A percentile compares a stretch with the other conserved stretches of the same genome.
Evolutionary conservation across 345 rosid species (phyloP).

Genomic region (Physaria fendleri): DNA sequence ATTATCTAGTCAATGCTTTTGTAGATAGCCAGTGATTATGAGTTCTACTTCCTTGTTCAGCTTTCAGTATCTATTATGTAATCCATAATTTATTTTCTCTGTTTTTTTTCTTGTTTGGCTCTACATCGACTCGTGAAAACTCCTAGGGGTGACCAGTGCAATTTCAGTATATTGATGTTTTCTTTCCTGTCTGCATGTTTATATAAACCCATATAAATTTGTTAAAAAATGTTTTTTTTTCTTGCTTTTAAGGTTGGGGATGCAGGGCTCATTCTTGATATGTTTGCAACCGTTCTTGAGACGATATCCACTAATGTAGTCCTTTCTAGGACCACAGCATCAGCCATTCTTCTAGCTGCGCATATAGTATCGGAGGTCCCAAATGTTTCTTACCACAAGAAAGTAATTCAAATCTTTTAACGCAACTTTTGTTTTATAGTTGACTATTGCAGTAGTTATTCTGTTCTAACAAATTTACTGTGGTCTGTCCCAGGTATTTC

Average conservation of each 20-base stretch:
- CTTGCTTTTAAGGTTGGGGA: conserved; percentile 68
- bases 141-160: not conserved
- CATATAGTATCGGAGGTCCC: conserved; percentile 62
- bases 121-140: not conserved
- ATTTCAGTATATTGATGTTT: not conserved
- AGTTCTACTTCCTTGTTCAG: not conserved
- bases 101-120: not conserved
- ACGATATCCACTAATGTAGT: conserved; percentile 47
- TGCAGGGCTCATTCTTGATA: conserved; percentile 83
- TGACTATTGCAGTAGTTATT: conserved; percentile 13
- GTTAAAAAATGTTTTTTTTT: not conserved
- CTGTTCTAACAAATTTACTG: conserved; percentile 3
- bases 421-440: not conserved
- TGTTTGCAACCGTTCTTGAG: conserved; percentile 74
- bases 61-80: not conserved
- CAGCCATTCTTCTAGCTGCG: conserved; percentile 58
- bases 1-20: not conserved
- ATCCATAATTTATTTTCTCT: not conserved
- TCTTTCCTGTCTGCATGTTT: not conserved
- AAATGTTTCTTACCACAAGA: conserved; percentile 63
- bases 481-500: conserved; percentile 63
- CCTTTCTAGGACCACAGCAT: conserved; percentile 62
- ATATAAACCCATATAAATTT: conserved; percentile 3
- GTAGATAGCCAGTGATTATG: not conserved
- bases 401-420: conserved; percentile 41